These are phyloP conservation scores for Sporopachydermia cereana DNA, from an alignment of 1,139 yeast species.

Conservation along the genomic window DNA sequence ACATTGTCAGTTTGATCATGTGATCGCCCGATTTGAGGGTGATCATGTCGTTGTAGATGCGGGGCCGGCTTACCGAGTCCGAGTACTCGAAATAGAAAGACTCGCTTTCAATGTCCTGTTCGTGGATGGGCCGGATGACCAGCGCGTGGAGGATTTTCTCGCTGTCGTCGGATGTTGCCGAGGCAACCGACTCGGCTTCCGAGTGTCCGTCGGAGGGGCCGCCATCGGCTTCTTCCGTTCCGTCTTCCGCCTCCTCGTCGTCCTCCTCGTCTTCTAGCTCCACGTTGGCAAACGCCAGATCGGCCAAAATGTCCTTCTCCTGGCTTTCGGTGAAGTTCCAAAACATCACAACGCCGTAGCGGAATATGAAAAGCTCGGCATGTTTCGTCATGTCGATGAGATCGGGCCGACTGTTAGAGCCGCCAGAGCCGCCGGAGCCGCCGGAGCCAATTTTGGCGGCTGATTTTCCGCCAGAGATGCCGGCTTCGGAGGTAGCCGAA, in stretches of 20 bases:
- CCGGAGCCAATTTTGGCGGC: neutral
- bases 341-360: conserved; percentile 89
- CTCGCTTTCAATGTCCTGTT: conserved; percentile 88
- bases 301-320: conserved; percentile 89
- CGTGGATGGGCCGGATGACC: conserved; percentile 66
- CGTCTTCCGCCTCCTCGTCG: conserved; percentile 19
- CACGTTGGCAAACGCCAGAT: conserved; percentile 65
- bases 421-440: conserved; percentile 6
- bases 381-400: conserved; percentile 51
- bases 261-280: conserved; percentile 22
- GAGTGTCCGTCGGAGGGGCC: conserved; percentile 8
- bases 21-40: conserved; percentile 87
- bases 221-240: conserved; percentile 9
- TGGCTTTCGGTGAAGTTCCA: conserved; percentile 94
- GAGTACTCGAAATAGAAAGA: conserved; percentile 91
- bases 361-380: conserved; percentile 84
- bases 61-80: conserved; percentile 66
- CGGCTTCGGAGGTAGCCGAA: neutral
- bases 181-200: conserved; percentile 14
- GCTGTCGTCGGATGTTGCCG: conserved; percentile 13
- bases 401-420: conserved; percentile 7
- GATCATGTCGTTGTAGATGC: conserved; percentile 90
- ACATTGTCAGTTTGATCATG: conserved; percentile 80
- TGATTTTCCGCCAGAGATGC: conserved; percentile 2
- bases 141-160: conserved; percentile 21